A percentile compares a stretch with the other conserved stretches of the same genome.
Evolutionary conservation across 768 basidiomycete species (phyloP).

Genomic region (Mycena albidolilacea): DNA sequence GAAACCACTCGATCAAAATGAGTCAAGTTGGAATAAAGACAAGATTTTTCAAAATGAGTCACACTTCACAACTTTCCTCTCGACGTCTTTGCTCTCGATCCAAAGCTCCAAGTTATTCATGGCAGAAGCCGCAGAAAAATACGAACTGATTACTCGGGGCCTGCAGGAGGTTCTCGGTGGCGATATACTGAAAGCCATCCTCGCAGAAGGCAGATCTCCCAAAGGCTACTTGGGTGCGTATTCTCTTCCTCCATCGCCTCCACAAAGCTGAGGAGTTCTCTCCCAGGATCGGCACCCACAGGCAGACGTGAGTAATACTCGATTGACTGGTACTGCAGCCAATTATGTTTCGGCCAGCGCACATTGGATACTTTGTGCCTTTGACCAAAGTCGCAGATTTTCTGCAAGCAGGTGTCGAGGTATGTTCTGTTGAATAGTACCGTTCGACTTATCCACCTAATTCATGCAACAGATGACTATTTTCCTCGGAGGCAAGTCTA

Average conservation of each 20-base stretch:
- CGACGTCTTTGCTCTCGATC: not conserved
- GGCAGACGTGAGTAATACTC: slow-evolving; percentile 82
- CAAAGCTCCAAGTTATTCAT: slow-evolving; percentile 11
- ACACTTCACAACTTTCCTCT: slow-evolving; percentile 15
- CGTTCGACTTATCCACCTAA: slow-evolving; percentile 29
- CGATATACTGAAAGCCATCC: slow-evolving; percentile 84
- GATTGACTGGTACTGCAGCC: not conserved
- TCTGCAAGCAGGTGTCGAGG: slow-evolving; percentile 90
- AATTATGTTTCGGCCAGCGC: slow-evolving; percentile 67
- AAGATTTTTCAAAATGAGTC: slow-evolving; percentile 6
- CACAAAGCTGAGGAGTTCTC: slow-evolving; percentile 27
- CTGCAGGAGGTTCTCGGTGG: slow-evolving; percentile 91
- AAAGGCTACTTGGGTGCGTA: slow-evolving; percentile 94
- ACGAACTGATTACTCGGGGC: slow-evolving; percentile 87
- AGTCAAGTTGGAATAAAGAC: too few species aligned
- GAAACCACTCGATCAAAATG: too few species aligned
- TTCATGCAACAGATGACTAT: slow-evolving; percentile 27
- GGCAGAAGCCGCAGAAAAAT: slow-evolving; percentile 64
- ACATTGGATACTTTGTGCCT: slow-evolving; percentile 97
- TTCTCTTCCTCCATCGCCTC: slow-evolving; percentile 23
- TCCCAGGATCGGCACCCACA: slow-evolving; percentile 90
- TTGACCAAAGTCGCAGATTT: slow-evolving; percentile 97
- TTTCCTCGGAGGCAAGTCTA: slow-evolving; percentile 15
- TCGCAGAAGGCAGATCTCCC: slow-evolving; percentile 81
- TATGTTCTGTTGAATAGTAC: slow-evolving; percentile 43